A percentile compares a stretch with the other conserved stretches of the same genome.
phyloP scores from a whole-genome alignment of 2,329 filamentous ascomycete genomes.

The Xylariaceae sp. region DNA sequence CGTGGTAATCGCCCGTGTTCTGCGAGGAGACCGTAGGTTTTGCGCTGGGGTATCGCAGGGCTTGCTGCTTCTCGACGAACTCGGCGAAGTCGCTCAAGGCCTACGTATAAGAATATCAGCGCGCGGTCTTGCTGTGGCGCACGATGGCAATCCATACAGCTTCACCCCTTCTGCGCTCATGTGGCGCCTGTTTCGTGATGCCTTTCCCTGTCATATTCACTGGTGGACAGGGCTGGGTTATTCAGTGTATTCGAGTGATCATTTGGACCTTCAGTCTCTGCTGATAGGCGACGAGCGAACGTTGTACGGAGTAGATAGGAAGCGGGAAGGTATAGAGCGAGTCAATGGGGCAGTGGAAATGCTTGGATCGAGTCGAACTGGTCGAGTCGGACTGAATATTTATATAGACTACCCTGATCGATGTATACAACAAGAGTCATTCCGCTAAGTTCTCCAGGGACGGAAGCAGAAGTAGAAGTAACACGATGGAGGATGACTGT shows the following conservation, averaged over 20 bases:
- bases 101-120: conserved; percentile 35
- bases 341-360: background rate
- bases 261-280: conserved; percentile 16
- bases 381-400: background rate
- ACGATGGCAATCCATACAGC: conserved; percentile 52
- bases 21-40: conserved; percentile 28
- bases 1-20: conserved; percentile 65
- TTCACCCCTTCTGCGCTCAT: conserved; percentile 84
- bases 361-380: background rate
- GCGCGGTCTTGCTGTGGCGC: background rate
- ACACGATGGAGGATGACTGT: conserved; percentile 3
- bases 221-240: conserved; percentile 6
- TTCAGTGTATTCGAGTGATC: conserved; percentile 29
- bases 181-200: conserved; percentile 58
- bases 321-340: background rate
- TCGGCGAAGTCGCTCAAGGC: conserved; percentile 95
- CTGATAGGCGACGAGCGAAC: background rate
- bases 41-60: conserved; percentile 56
- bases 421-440: conserved; percentile 17
- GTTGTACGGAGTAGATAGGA: background rate
- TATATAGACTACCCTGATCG: background rate
- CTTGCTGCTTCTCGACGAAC: conserved; percentile 93
- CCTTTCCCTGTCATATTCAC: conserved; percentile 50
- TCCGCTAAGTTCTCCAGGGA: background rate
- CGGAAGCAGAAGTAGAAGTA: background rate